Evolutionary conservation across 805 yeast species (phyloP).

Genomic region (Pichia phayaonensis): DNA sequence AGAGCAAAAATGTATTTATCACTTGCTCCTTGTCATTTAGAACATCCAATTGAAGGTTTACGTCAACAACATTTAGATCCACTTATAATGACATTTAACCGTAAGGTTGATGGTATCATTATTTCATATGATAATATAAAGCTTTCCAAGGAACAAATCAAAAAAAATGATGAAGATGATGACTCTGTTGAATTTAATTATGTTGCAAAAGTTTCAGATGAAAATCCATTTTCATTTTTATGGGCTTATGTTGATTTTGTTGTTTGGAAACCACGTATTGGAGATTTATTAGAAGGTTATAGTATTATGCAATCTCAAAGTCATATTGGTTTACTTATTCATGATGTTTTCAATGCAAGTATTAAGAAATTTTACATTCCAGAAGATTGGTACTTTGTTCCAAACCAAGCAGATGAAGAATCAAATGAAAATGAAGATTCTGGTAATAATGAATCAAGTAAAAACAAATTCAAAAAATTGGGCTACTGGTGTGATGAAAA

Average conservation of each 20-base stretch:
- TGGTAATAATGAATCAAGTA: not conserved
- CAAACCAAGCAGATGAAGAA: constrained; percentile 61
- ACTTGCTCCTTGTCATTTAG: constrained; percentile 73
- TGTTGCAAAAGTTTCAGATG: constrained; percentile 63
- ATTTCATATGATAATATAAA: constrained; percentile 66
- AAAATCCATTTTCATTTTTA: constrained; percentile 79
- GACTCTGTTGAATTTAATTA: constrained; percentile 36
- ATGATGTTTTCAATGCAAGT: constrained; percentile 92
- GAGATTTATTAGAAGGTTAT: constrained; percentile 81
- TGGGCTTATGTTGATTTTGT: constrained; percentile 82
- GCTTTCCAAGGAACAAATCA: constrained; percentile 36
- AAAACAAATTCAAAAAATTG: constrained; percentile 34
- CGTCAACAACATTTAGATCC: constrained; percentile 86
- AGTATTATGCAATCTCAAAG: constrained; percentile 90
- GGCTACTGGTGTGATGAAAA: constrained; percentile 86
- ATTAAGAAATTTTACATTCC: constrained; percentile 84
- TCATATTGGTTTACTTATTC: constrained; percentile 84
- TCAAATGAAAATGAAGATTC: constrained; percentile 9
- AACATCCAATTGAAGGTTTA: constrained; percentile 69
- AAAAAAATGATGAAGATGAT: constrained; percentile 31
- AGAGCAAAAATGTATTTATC: constrained; percentile 67
- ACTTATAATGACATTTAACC: constrained; percentile 73
- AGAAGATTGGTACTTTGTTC: constrained; percentile 75
- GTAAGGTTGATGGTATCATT: constrained; percentile 73
- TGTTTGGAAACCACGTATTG: constrained; percentile 87